Conservation (phyloP, 768 basidiomycete genomes). For the Tubosaeta sp. region DNA sequence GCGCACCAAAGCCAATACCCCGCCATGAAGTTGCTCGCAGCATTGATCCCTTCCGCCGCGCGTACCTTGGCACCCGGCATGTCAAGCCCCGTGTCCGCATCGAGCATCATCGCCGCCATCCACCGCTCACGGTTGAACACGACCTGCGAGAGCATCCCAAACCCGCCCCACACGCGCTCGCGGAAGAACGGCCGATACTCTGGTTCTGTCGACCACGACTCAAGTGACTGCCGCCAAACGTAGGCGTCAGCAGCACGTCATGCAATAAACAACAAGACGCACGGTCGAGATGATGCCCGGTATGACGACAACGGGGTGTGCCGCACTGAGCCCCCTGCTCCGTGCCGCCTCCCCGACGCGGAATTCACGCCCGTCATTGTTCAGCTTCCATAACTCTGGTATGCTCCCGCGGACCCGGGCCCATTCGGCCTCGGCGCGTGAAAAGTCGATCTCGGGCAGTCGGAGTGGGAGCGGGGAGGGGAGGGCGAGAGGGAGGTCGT, state of each 20-base stretch:
- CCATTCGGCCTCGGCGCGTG: constrained; percentile 72
- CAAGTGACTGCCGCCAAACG: constrained; percentile 53
- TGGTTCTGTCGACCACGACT: constrained; percentile 89
- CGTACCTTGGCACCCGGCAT: constrained; percentile 81
- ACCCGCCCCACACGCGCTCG: constrained; percentile 79
- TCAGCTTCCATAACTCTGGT: constrained; percentile 80
- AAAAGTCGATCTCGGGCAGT: constrained; percentile 62
- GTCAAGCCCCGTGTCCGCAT: constrained; percentile 89
- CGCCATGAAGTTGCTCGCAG: constrained; percentile 79
- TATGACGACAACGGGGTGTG: constrained; percentile 79
- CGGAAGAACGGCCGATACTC: constrained; percentile 88
- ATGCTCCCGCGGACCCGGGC: constrained; percentile 59
- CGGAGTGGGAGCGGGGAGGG: constrained; percentile 36
- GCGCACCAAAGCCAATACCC: constrained; percentile 92
- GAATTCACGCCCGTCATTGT: constrained; percentile 77
- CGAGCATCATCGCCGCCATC: constrained; percentile 88
- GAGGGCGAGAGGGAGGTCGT: constrained; percentile 42
- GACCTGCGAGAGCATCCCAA: constrained; percentile 79
- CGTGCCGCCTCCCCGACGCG: constrained; percentile 68
- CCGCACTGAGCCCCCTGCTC: constrained; percentile 58
- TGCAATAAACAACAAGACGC: background rate
- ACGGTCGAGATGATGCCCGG: constrained; percentile 70
- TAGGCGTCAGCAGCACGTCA: background rate
- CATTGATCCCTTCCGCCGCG: constrained; percentile 89
- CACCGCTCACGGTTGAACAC: constrained; percentile 84